A percentile compares a stretch with the other conserved stretches of the same genome.
These are phyloP conservation scores for Zea luxurians DNA, from an alignment of 176 grass and related monocot species.

Conservation along the genomic window DNA sequence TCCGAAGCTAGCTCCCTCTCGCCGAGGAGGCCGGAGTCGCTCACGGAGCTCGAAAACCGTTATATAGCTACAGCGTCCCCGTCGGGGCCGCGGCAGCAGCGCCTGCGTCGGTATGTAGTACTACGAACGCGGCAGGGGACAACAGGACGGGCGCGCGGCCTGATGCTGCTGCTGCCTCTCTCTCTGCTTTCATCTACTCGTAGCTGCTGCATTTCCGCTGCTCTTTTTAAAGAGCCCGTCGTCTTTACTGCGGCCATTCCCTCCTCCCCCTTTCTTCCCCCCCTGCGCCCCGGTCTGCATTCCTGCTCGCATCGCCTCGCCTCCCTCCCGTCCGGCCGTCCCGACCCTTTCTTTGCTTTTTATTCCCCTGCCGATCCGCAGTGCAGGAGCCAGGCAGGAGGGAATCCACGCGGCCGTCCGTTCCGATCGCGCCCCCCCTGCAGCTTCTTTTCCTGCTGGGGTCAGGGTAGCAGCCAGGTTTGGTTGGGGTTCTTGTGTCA, in stretches of 20 bases:
- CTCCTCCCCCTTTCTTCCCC: neutral
- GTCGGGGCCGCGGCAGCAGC: neutral
- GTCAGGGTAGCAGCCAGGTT: neutral
- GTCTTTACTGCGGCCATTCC: constrained; percentile 44
- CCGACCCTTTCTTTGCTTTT: constrained; percentile 9
- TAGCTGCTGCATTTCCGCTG: constrained; percentile 36
- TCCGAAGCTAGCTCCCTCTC: neutral
- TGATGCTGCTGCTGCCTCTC: constrained; percentile 34
- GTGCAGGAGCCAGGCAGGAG: neutral
- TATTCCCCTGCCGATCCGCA: constrained; percentile 49
- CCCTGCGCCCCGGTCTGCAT: neutral
- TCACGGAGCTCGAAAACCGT: constrained; percentile 56
- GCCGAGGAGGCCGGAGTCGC: neutral
- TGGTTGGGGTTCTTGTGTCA: constrained; percentile 2
- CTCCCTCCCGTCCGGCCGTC: neutral
- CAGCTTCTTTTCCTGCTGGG: constrained; percentile 15
- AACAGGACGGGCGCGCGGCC: constrained; percentile 25
- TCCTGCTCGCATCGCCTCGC: neutral
- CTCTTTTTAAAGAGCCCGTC: constrained; percentile 35
- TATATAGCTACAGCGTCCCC: constrained; percentile 17
- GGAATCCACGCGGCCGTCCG: constrained; percentile 31
- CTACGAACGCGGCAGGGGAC: constrained; percentile 29
- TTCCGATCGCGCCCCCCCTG: neutral
- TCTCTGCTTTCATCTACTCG: constrained; percentile 23
- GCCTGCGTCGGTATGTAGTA: neutral